A percentile compares a stretch with the other conserved stretches of the same genome.
These are phyloP conservation scores for Colletotrichum chlorophyti DNA, from an alignment of 2,329 filamentous ascomycete genomes.

Conservation along the genomic window DNA sequence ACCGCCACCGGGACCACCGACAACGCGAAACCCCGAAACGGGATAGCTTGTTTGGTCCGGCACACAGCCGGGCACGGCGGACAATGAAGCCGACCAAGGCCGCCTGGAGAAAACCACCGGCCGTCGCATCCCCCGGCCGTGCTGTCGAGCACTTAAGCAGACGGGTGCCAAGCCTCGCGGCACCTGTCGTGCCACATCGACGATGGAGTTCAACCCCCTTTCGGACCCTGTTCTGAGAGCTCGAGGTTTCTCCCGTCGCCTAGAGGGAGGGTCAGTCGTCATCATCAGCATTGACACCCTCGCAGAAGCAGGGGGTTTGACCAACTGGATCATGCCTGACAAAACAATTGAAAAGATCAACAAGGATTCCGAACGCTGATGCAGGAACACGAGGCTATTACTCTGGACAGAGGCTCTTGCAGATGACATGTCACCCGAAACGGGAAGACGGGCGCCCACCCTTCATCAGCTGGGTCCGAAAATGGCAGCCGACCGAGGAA, in stretches of 20 bases:
- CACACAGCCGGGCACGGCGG: not conserved
- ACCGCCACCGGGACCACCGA: not conserved
- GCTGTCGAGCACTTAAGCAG: not conserved
- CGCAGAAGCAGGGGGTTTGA: not conserved
- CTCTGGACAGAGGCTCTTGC: not conserved
- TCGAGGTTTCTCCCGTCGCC: too few species aligned
- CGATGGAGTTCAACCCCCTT: too few species aligned
- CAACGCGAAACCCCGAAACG: not conserved
- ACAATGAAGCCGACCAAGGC: too few species aligned
- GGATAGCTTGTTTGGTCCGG: not conserved
- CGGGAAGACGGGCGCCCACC: not conserved
- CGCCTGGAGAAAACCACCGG: not conserved
- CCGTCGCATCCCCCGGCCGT: not conserved
- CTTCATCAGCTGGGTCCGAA: not conserved
- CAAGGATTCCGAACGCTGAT: not conserved
- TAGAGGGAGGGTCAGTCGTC: too few species aligned
- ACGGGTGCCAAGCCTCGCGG: not conserved
- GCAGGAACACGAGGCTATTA: not conserved
- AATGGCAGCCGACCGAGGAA: not conserved
- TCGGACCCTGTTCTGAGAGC: too few species aligned
- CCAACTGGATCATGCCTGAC: not conserved
- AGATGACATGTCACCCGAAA: conserved; percentile 1
- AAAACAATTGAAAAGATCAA: not conserved
- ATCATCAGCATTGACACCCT: too few species aligned
- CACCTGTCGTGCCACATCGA: too few species aligned